These are phyloP conservation scores for Biscogniauxia sp. DNA, from an alignment of 2,329 filamentous ascomycete species.

Conservation along the genomic window DNA sequence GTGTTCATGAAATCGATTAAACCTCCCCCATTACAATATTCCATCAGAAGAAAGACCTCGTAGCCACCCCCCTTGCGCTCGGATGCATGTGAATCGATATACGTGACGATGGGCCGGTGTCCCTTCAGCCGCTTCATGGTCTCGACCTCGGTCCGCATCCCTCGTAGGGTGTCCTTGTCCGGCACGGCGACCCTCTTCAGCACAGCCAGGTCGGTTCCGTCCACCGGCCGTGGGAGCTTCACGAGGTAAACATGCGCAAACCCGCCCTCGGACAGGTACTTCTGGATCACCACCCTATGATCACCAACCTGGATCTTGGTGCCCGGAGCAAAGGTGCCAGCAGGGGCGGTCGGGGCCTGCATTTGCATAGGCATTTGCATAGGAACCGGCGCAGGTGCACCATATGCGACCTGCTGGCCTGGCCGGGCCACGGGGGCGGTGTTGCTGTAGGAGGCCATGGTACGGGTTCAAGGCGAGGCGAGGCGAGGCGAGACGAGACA, in stretches of 20 bases:
- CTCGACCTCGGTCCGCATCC: constrained; percentile 98
- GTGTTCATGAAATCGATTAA: constrained; percentile 99
- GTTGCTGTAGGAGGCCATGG: constrained; percentile 31
- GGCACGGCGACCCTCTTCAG: constrained; percentile 95
- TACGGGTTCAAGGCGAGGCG: constrained; percentile 2
- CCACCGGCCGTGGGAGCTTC: constrained; percentile 72
- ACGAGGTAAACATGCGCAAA: constrained; percentile 99
- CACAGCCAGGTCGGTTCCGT: constrained; percentile 78
- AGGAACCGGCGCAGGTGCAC: constrained; percentile 30
- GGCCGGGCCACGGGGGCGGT: constrained; percentile 34
- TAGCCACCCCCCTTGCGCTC: constrained; percentile 91
- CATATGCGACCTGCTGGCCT: constrained; percentile 42
- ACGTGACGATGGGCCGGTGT: constrained; percentile 92
- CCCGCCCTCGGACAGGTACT: constrained; percentile 95
- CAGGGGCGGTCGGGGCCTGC: constrained; percentile 47
- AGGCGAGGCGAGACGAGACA: too few relatives aligned
- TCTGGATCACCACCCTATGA: constrained; percentile 91
- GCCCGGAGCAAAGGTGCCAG: constrained; percentile 85
- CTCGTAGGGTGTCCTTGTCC: constrained; percentile 89
- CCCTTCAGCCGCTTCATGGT: constrained; percentile 99
- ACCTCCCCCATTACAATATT: constrained; percentile 91
- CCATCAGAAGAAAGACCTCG: constrained; percentile 98
- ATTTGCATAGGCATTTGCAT: constrained; percentile 36
- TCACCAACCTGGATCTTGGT: constrained; percentile 96
- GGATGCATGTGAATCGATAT: constrained; percentile 97